Percentiles rank a stretch among this genome's conserved stretches.
Evolutionary conservation across 192 early-diverging fungal genomes (phyloP).

Genomic region (Linderina pennispora): DNA sequence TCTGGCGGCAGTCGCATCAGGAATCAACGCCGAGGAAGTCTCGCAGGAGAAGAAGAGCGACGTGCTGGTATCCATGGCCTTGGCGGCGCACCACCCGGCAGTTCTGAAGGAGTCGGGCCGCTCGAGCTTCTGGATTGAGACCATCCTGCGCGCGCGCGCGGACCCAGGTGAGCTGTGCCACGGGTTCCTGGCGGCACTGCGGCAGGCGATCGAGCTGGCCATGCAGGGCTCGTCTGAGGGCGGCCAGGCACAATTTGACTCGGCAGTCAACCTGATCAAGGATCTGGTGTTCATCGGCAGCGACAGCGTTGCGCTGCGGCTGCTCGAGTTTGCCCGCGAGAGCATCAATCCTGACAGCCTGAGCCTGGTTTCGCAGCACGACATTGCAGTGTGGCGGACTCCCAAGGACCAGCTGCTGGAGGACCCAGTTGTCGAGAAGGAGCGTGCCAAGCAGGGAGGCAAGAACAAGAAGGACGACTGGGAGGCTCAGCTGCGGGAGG

Average conservation of each 20-base stretch:
- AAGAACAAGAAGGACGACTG: slow-evolving; percentile 28
- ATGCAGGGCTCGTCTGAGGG: slow-evolving; percentile 32
- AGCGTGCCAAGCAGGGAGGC: background rate
- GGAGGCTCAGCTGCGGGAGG: slow-evolving; percentile 31
- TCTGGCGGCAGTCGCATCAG: slow-evolving; percentile 10
- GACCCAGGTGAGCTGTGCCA: slow-evolving; percentile 61
- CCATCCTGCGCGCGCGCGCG: slow-evolving; percentile 68
- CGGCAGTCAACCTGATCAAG: slow-evolving; percentile 14
- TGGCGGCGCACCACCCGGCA: slow-evolving; percentile 45
- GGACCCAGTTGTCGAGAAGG: slow-evolving; percentile 21
- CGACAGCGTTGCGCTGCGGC: slow-evolving; percentile 24
- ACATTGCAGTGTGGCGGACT: slow-evolving; percentile 30
- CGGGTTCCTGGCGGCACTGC: slow-evolving; percentile 32
- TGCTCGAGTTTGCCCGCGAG: slow-evolving; percentile 16
- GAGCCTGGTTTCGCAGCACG: slow-evolving; percentile 12
- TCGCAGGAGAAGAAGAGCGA: slow-evolving; percentile 1
- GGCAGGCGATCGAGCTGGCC: slow-evolving; percentile 41
- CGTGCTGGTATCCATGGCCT: slow-evolving; percentile 47
- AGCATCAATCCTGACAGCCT: slow-evolving; percentile 20
- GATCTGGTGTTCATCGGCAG: slow-evolving; percentile 31
- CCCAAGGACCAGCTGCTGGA: slow-evolving; percentile 22
- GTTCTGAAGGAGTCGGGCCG: slow-evolving; percentile 33
- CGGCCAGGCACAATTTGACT: slow-evolving; percentile 1
- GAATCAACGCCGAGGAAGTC: slow-evolving; percentile 1
- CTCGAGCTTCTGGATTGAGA: slow-evolving; percentile 77